A percentile compares a stretch with the other conserved stretches of the same genome.
Evolutionary conservation across 768 basidiomycete species (phyloP).

Genomic region (Leucocoprinus birnbaumii): DNA sequence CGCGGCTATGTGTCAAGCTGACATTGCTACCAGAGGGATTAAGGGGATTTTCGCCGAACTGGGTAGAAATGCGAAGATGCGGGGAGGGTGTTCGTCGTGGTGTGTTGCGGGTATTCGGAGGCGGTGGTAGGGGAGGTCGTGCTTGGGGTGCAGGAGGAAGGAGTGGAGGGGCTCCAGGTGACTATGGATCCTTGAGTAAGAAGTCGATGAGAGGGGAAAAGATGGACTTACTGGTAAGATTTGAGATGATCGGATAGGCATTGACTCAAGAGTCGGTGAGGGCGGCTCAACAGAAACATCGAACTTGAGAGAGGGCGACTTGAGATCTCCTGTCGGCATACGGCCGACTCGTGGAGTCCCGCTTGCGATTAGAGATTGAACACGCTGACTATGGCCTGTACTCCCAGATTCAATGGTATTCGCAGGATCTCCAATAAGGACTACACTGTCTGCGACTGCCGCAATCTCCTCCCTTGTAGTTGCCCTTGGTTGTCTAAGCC

Average conservation of each 20-base stretch:
- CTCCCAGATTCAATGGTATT: slow-evolving; percentile 12
- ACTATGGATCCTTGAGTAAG: background rate
- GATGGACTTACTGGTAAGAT: background rate
- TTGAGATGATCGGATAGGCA: background rate
- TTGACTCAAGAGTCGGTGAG: slow-evolving; percentile 1
- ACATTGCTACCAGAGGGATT: background rate
- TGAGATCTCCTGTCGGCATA: background rate
- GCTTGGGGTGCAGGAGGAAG: slow-evolving; percentile 9
- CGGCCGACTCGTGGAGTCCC: background rate
- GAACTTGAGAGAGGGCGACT: background rate
- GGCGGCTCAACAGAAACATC: slow-evolving; percentile 8
- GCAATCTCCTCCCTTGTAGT: slow-evolving; percentile 10
- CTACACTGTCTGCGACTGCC: slow-evolving; percentile 11
- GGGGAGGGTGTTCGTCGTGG: slow-evolving; percentile 8
- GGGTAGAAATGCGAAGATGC: background rate
- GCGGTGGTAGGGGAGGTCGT: slow-evolving; percentile 5
- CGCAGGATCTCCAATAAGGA: slow-evolving; percentile 13
- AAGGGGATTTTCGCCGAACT: background rate
- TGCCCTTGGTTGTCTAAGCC: background rate
- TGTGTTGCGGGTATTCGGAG: background rate
- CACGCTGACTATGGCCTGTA: slow-evolving; percentile 10
- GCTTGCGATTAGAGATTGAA: background rate
- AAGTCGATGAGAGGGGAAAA: too few species aligned
- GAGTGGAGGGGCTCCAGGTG: slow-evolving; percentile 6
- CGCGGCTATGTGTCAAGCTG: background rate